phyloP scores from a whole-genome alignment of 148 eudicot species.

The Rheum nobile region DNA sequence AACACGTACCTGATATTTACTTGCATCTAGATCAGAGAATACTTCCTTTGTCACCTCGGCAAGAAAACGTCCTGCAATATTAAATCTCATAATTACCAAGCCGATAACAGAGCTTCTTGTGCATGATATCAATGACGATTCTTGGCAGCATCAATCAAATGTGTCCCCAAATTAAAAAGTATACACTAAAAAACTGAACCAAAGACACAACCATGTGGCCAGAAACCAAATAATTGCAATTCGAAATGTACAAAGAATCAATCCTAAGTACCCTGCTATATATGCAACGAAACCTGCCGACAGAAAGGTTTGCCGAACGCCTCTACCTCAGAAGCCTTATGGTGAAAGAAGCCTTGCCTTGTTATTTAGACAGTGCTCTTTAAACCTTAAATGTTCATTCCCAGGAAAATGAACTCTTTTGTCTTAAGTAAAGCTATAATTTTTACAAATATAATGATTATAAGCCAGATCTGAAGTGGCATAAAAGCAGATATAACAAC shows the following conservation, averaged over 20 bases:
- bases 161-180: not conserved
- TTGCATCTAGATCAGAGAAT: conserved; percentile 72
- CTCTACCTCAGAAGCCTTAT: not conserved
- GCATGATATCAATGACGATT: not conserved
- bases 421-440: not conserved
- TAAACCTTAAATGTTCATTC: not conserved
- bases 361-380: not conserved
- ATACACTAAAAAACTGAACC: not conserved
- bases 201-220: not conserved
- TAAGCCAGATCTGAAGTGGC: not conserved
- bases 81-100: not conserved
- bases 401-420: not conserved
- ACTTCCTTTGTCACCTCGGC: conserved; percentile 97
- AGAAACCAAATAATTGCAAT: not conserved
- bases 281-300: not conserved
- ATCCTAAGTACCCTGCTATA: not conserved
- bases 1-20: conserved; percentile 83
- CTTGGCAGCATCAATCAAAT: not conserved
- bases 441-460: not conserved
- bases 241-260: not conserved
- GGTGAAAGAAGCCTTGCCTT: not conserved
- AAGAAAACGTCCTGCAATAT: conserved; percentile 79
- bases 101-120: not conserved
- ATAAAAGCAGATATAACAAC: not conserved
- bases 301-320: not conserved